These are phyloP conservation scores for Pyrenopolyporus hunteri DNA, from an alignment of 495 filamentous ascomycete genomes.

Conservation along the genomic window DNA sequence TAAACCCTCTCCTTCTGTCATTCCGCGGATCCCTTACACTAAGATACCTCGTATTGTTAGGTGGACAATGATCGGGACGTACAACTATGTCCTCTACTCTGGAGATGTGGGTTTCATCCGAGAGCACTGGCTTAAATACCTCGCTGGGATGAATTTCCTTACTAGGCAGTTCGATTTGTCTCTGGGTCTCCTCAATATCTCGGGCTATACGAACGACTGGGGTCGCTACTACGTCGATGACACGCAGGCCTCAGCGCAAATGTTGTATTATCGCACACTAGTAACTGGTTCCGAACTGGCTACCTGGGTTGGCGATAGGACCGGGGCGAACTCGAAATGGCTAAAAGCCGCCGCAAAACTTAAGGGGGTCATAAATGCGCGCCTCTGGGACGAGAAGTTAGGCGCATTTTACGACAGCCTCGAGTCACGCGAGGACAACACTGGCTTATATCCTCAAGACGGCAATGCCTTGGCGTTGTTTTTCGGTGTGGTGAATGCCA, in stretches of 20 bases:
- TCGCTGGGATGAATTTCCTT: constrained; percentile 61
- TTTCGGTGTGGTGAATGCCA: constrained; percentile 45
- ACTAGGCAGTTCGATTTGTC: constrained; percentile 57
- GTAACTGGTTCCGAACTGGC: constrained; percentile 57
- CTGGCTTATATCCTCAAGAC: constrained; percentile 56
- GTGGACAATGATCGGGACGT: constrained; percentile 65
- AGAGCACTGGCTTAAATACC: constrained; percentile 58
- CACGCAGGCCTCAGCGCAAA: constrained; percentile 62
- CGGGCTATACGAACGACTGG: constrained; percentile 61
- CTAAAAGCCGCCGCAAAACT: constrained; percentile 48
- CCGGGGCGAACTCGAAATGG: constrained; percentile 52
- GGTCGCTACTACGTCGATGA: constrained; percentile 59
- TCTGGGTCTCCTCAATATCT: constrained; percentile 60
- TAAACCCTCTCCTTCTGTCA: neutral
- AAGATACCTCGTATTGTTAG: constrained; percentile 18
- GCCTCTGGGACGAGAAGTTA: constrained; percentile 58
- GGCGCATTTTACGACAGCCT: constrained; percentile 65
- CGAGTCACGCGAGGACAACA: constrained; percentile 35
- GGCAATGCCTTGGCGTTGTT: constrained; percentile 57
- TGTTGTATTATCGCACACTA: constrained; percentile 63
- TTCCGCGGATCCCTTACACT: neutral
- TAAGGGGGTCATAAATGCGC: constrained; percentile 49
- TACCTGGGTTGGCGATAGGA: constrained; percentile 54
- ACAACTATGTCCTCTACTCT: constrained; percentile 66
- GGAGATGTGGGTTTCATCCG: constrained; percentile 58